Percentiles rank a stretch among this genome's conserved stretches.
Evolutionary conservation across 257 asterid species (phyloP).

Genomic region (Solanum corneliomulleri): DNA sequence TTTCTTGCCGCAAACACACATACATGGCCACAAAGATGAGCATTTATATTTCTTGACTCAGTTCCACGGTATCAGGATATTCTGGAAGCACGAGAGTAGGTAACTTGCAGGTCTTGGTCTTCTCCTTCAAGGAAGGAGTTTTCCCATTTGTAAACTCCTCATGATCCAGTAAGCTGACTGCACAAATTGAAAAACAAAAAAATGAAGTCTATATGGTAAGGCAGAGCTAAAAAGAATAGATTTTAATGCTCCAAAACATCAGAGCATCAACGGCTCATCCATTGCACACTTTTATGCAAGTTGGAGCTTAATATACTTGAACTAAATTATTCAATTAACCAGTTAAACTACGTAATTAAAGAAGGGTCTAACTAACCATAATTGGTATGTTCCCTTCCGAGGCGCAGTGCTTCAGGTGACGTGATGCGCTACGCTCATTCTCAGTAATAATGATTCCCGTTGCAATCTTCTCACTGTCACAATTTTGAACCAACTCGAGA

Average conservation of each 20-base stretch:
- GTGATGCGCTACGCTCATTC: slow-evolving; percentile 41
- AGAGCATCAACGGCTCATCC: background rate
- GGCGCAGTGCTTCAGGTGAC: slow-evolving; percentile 75
- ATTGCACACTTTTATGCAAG: background rate
- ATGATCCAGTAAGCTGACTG: slow-evolving; percentile 68
- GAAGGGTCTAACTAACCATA: slow-evolving; percentile 30
- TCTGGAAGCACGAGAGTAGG: slow-evolving; percentile 23
- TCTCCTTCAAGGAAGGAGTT: slow-evolving; percentile 41
- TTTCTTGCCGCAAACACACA: background rate
- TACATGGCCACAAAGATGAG: background rate
- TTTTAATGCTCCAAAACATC: background rate
- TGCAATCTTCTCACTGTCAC: slow-evolving; percentile 42
- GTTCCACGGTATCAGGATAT: slow-evolving; percentile 19
- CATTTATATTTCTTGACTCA: slow-evolving; percentile 58
- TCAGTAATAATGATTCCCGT: slow-evolving; percentile 45
- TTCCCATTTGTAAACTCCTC: slow-evolving; percentile 55
- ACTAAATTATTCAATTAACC: background rate
- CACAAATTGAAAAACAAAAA: slow-evolving; percentile 5
- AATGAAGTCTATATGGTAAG: background rate
- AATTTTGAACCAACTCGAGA: slow-evolving; percentile 45
- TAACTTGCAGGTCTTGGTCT: slow-evolving; percentile 4
- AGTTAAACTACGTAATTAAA: background rate
- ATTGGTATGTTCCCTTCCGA: slow-evolving; percentile 45
- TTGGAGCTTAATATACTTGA: background rate
- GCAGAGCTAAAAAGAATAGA: background rate